Evolutionary conservation across 2,329 filamentous ascomycete genomes (phyloP).

Genomic region (Leptographium radiaticola): DNA sequence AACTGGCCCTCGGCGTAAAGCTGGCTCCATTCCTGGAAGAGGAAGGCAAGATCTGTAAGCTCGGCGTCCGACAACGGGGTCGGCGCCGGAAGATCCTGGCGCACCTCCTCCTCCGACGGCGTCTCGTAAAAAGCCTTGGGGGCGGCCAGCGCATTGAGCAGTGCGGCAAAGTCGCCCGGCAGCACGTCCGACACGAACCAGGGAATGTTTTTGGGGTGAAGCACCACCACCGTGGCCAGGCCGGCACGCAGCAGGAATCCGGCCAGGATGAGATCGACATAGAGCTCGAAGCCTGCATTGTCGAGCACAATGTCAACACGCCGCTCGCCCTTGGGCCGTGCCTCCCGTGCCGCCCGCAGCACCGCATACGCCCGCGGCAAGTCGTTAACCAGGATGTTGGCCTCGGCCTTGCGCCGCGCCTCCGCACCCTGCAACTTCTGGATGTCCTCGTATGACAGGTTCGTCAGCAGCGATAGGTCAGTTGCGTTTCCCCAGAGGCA

Average conservation of each 20-base stretch:
- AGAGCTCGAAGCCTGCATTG: constrained; percentile 95
- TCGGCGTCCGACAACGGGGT: constrained; percentile 56
- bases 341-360: constrained; percentile 12
- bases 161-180: constrained; percentile 69
- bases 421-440: constrained; percentile 88
- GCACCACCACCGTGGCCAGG: constrained; percentile 72
- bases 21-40: constrained; percentile 70
- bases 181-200: constrained; percentile 98
- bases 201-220: constrained; percentile 89
- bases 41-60: constrained; percentile 51
- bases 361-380: constrained; percentile 30
- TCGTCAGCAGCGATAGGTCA: constrained; percentile 81
- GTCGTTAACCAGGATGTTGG: constrained; percentile 88
- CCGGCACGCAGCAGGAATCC: constrained; percentile 78
- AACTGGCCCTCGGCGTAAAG: constrained; percentile 77
- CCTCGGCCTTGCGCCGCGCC: constrained; percentile 73
- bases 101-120: constrained; percentile 52
- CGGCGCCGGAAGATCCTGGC: constrained; percentile 39
- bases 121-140: constrained; percentile 70
- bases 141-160: constrained; percentile 66
- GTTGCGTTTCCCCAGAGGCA: constrained; percentile 97
- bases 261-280: constrained; percentile 83
- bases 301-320: constrained; percentile 91
- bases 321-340: constrained; percentile 33
- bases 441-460: constrained; percentile 86